Evolutionary conservation across 768 basidiomycete genomes (phyloP).

Genomic region (Agrocybe praecox): DNA sequence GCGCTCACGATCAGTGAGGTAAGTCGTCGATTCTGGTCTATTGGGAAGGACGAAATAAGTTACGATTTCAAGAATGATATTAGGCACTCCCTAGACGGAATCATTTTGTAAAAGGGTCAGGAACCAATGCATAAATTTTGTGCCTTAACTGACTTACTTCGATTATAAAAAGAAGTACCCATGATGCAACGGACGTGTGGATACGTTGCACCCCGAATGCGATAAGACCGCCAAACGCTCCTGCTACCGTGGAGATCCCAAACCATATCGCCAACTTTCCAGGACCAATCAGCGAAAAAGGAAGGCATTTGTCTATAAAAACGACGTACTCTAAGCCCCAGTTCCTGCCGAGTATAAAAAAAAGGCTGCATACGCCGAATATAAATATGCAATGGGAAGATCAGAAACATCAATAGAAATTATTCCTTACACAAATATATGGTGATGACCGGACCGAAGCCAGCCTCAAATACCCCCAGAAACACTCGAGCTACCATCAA

Average conservation of each 20-base stretch:
- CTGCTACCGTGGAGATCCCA: slow-evolving; percentile 81
- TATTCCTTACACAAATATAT: slow-evolving; percentile 69
- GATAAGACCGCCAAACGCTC: slow-evolving; percentile 82
- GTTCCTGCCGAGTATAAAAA: slow-evolving; percentile 76
- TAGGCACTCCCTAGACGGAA: background rate
- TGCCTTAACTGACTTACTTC: too few species aligned
- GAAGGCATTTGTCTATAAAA: background rate
- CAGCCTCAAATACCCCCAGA: slow-evolving; percentile 76
- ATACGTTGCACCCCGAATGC: slow-evolving; percentile 78
- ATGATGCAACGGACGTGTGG: slow-evolving; percentile 47
- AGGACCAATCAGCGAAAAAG: background rate
- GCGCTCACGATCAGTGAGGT: slow-evolving; percentile 55
- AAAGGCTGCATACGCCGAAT: slow-evolving; percentile 39
- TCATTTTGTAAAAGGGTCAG: too few species aligned
- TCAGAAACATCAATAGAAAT: background rate
- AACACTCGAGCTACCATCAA: slow-evolving; percentile 59
- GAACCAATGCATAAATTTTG: too few species aligned
- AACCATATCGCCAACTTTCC: slow-evolving; percentile 75
- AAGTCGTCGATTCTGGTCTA: slow-evolving; percentile 63
- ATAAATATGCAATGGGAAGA: background rate
- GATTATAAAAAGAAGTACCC: slow-evolving; percentile 73
- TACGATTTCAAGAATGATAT: background rate
- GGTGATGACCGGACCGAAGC: slow-evolving; percentile 77
- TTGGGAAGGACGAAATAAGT: too few species aligned
- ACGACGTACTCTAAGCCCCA: slow-evolving; percentile 61